phyloP scores from a whole-genome alignment of 352 stramenopile species.

The Globisporangium heterothallicum region DNA sequence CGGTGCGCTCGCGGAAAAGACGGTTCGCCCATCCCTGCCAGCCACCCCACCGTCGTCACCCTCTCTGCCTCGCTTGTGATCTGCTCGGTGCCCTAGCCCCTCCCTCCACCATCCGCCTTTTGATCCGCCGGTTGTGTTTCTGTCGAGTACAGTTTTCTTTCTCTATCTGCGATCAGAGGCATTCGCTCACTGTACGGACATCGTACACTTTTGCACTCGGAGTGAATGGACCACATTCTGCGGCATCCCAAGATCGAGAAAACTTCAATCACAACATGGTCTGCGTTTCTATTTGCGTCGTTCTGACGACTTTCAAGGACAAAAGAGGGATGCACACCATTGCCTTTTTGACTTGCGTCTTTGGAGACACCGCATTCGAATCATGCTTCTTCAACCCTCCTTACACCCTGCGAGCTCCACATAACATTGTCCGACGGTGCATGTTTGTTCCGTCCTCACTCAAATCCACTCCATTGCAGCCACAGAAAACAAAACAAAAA shows the following conservation, averaged over 20 bases:
- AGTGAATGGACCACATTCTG: too few species aligned
- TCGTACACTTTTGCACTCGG: background rate
- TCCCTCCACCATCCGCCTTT: background rate
- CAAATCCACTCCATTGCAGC: background rate
- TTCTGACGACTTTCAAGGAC: too few species aligned
- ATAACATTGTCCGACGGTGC: background rate
- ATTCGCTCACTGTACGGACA: too few species aligned
- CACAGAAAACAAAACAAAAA: background rate
- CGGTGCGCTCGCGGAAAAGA: background rate
- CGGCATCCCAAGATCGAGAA: too few species aligned
- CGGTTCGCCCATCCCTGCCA: constrained; percentile 5
- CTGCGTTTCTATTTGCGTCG: too few species aligned
- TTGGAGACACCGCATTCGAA: too few species aligned
- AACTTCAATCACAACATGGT: too few species aligned
- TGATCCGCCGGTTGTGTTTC: background rate
- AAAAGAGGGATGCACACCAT: too few species aligned
- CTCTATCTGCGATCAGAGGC: too few species aligned
- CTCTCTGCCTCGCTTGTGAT: background rate
- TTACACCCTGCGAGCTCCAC: background rate
- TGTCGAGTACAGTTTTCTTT: background rate
- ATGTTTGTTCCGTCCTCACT: background rate
- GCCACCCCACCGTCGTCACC: background rate
- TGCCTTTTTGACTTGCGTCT: too few species aligned
- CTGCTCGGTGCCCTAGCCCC: background rate
- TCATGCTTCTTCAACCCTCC: background rate